Percentiles rank a stretch among this genome's conserved stretches.
Evolutionary conservation across 805 yeast species (phyloP).

Genomic region (Lachancea sp.): DNA sequence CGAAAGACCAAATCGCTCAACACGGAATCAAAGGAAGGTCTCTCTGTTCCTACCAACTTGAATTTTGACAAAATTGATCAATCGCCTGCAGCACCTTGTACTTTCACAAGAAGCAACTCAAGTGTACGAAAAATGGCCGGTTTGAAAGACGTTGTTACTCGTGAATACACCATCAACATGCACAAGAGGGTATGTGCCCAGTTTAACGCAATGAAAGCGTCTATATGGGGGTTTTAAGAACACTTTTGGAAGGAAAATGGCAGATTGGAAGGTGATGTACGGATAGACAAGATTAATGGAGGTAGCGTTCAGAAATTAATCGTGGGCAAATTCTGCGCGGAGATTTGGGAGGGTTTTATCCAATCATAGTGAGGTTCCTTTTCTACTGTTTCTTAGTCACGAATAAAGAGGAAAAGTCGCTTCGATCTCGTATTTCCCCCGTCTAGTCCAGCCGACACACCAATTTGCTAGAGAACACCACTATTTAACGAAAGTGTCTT

Average conservation of each 20-base stretch:
- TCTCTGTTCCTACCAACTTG: slow-evolving; percentile 9
- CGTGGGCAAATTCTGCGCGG: too few species aligned
- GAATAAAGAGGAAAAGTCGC: too few species aligned
- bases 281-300: too few species aligned
- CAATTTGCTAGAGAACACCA: too few species aligned
- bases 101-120: slow-evolving; percentile 10
- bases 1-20: not conserved
- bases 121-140: slow-evolving; percentile 40
- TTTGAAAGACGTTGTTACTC: slow-evolving; percentile 98
- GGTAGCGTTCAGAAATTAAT: too few species aligned
- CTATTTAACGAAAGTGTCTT: too few species aligned
- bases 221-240: not conserved
- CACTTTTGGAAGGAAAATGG: not conserved
- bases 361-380: too few species aligned
- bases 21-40: slow-evolving; percentile 1
- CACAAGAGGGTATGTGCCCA: slow-evolving; percentile 88
- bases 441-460: too few species aligned
- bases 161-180: slow-evolving; percentile 99
- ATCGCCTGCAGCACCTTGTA: not conserved
- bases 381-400: too few species aligned
- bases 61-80: slow-evolving; percentile 12
- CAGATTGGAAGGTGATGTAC: not conserved
- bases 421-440: too few species aligned
- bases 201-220: not conserved
- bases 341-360: too few species aligned